Evolutionary conservation across 306 rosid genomes (phyloP).

Genomic region (Corylus americana): DNA sequence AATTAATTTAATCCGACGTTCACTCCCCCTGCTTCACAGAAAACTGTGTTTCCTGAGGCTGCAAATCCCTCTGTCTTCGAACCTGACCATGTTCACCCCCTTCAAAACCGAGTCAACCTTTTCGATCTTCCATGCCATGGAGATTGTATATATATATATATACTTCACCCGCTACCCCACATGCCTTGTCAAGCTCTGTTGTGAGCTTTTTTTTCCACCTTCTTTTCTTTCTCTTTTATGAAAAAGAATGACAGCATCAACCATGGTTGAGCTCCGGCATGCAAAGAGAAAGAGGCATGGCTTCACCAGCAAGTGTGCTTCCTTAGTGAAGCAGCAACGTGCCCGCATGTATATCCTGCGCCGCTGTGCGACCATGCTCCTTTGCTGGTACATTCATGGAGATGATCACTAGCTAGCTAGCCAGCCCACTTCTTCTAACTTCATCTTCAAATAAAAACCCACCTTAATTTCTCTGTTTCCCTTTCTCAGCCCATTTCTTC

Average conservation of each 20-base stretch:
- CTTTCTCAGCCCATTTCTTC: constrained; percentile 5
- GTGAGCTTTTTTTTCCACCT: constrained; percentile 23
- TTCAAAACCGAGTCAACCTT: constrained; percentile 44
- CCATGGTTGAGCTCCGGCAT: constrained; percentile 49
- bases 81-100: constrained; percentile 78
- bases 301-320: constrained; percentile 64
- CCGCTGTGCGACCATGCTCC: constrained; percentile 94
- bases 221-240: background rate
- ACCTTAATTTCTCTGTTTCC: background rate
- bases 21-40: constrained; percentile 57
- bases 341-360: constrained; percentile 87
- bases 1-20: constrained; percentile 44
- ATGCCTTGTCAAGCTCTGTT: constrained; percentile 30
- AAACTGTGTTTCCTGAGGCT: constrained; percentile 42
- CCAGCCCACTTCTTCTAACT: background rate
- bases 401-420: constrained; percentile 47
- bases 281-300: constrained; percentile 51
- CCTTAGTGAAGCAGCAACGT: constrained; percentile 81
- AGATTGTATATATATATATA: constrained; percentile 16
- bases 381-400: constrained; percentile 92
- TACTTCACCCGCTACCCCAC: constrained; percentile 11
- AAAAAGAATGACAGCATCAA: background rate
- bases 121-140: background rate
- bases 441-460: background rate
- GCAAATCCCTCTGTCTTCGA: constrained; percentile 84